Evolutionary conservation across 495 filamentous ascomycete genomes (phyloP), one percentile per base, ranked within the genome.

Genomic region (Penicillium samsonianum): DNA sequence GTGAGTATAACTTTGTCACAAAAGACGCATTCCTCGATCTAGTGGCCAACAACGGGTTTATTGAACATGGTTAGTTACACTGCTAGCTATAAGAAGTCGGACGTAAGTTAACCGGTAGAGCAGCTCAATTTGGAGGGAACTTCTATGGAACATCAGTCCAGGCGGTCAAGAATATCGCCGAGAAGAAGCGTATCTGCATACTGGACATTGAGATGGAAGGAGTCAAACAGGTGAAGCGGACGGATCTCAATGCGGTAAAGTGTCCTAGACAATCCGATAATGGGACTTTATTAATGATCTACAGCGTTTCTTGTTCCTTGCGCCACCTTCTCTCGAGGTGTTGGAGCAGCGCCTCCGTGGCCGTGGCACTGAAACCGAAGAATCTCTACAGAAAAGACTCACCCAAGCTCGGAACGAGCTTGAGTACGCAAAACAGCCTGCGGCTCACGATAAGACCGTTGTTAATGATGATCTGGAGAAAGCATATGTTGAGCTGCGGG

Each of bases 151-250:
- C 92, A 7, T 88, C 83, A 60, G 82, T 89, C 49, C 76, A 80
- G 61, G 90, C 90, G 5, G 87, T 97, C 57, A 82, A 86, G 72
- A 81, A 90, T 55, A 84, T 94, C 59, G 80, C 82, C 6, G 81
- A 82, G 58, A 81, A 86, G 55, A 64, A 68, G 35, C 65, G 70
- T 31, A 77, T 81, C 28, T 77, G 73, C 49, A 73, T 81, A 4
- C 64, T 81, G 37, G 78, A 98, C 72, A 98, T 97, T 69, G 94
- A 97, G 80, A 93, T 96, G 87, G 92, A 96, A 85, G 94, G 93
- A 28, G 92, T 97, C 45, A 97, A 97, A 75, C 94, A 97, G 77
- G 90, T 98, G 57, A 90, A 90, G 68, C 81, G 82, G 14, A 85
- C 87, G 48, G 78, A 84, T 68, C 80, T 95, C 63, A 78, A 85